phyloP scores from a whole-genome alignment of 805 yeast genomes.

The Barnettozyma wickerhamii region DNA sequence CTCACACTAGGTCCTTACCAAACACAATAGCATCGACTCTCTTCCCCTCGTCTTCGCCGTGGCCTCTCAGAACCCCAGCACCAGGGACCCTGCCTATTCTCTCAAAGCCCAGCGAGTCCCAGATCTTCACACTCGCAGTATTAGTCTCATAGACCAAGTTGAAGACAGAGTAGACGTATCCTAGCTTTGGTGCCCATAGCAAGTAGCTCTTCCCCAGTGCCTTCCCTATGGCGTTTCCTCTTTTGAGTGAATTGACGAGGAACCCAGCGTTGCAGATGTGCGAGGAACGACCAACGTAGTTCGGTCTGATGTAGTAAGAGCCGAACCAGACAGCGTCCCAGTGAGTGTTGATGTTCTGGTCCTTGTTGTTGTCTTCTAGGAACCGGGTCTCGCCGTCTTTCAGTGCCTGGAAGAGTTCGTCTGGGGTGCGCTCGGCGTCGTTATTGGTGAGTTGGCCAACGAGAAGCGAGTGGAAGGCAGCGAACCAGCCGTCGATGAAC shows the following conservation, averaged over 20 bases:
- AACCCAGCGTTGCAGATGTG: slow-evolving; percentile 90
- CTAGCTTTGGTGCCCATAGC: slow-evolving; percentile 69
- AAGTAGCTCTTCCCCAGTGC: slow-evolving; percentile 66
- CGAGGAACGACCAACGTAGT: slow-evolving; percentile 78
- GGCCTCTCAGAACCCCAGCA: slow-evolving; percentile 71
- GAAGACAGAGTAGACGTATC: slow-evolving; percentile 80
- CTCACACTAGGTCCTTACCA: slow-evolving; percentile 52
- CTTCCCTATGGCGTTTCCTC: slow-evolving; percentile 70
- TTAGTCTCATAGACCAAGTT: slow-evolving; percentile 84
- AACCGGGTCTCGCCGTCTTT: background rate
- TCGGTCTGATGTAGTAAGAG: slow-evolving; percentile 78
- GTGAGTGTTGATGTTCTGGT: slow-evolving; percentile 14
- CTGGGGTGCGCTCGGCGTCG: slow-evolving; percentile 23
- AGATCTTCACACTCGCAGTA: slow-evolving; percentile 65
- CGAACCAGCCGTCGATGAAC: slow-evolving; percentile 64
- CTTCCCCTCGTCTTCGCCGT: slow-evolving; percentile 41
- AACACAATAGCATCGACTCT: slow-evolving; percentile 67
- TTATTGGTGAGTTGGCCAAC: slow-evolving; percentile 35
- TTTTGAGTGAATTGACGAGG: slow-evolving; percentile 50
- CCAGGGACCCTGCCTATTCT: slow-evolving; percentile 69
- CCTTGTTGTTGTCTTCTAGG: background rate
- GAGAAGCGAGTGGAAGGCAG: slow-evolving; percentile 60
- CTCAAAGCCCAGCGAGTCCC: slow-evolving; percentile 83
- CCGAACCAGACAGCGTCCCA: slow-evolving; percentile 59
- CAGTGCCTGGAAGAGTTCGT: slow-evolving; percentile 11